Evolutionary conservation across 164 flowering plant species (phyloP), one percentile per base, ranked within the genome.

Genomic region (Chloranthus sessilifolius): DNA sequence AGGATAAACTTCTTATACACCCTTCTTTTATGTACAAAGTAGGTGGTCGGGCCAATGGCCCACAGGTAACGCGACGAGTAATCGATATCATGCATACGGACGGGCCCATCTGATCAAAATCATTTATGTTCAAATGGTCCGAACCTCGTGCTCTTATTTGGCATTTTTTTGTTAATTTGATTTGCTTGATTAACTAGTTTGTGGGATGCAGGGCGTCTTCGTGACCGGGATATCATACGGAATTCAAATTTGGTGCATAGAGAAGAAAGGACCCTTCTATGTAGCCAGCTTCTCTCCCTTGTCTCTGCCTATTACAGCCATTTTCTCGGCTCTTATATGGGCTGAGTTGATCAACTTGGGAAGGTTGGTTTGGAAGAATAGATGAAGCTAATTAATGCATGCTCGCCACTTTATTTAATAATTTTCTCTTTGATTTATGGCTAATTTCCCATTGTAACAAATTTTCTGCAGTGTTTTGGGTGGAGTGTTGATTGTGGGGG

Each of bases 261-360:
- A 55, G 53, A 65, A 62, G 64, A 73, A 56, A 25, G 74, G 77
- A 1, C 74, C 74, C 16, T 60, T 73, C 28, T 73, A 62, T 34
- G 61, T 33, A 14, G 62, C 74, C 29, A 51, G 62, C 47, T 69
- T 65, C 16, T 53, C 59, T 6, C 77, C 77, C 30, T 29, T 73
- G 23, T 26, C 49, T 16, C 50, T 61, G 2, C 37, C 62, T 43
- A 38, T 69, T 2, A 69, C 74, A 3, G 69, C 63, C 3, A 41
- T 62, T 7, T 35, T 64, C 21, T 69, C 74, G 0, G 44, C 61
- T 15, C 17, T 68, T 9, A 8, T 69, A 22, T 63, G 61, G 28
- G 55, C 55, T 8, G 74, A 73, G 46, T 19, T 16, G 19, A 45
- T 63, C 37, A 26, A 42, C 49, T 31, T 39, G 15, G 70, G 73